These are phyloP conservation scores for Adansonia rubrostipa DNA, from an alignment of 441 rosid species.

Conservation along the genomic window DNA sequence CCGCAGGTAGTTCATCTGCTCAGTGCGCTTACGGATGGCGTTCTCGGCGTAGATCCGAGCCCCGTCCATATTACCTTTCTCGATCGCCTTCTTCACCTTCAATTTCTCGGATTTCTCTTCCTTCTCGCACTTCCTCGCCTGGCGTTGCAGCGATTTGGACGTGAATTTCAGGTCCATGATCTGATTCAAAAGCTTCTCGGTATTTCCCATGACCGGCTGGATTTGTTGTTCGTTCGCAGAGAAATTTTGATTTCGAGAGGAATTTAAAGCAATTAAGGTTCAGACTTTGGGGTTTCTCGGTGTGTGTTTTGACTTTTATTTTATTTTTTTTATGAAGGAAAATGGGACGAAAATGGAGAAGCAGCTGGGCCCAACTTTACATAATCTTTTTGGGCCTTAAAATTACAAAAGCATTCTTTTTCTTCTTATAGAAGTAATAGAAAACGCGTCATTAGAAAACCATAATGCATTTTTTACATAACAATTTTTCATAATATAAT, in stretches of 20 bases:
- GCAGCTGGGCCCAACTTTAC: background rate
- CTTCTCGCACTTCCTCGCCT: constrained; percentile 77
- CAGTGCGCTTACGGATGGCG: constrained; percentile 87
- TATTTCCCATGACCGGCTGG: constrained; percentile 64
- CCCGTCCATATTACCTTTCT: constrained; percentile 94
- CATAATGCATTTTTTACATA: no score
- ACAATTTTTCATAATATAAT: no score
- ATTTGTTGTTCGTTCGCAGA: constrained; percentile 13
- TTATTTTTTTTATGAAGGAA: background rate
- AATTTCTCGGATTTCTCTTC: constrained; percentile 84
- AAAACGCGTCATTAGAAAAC: no score
- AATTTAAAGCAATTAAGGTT: background rate
- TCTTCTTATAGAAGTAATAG: no score
- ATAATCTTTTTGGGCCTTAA: background rate
- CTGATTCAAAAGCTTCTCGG: constrained; percentile 88
- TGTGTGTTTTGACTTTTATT: background rate
- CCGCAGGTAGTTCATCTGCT: constrained; percentile 95
- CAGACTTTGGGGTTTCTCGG: background rate
- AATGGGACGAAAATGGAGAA: background rate
- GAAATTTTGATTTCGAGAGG: background rate
- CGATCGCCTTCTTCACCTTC: constrained; percentile 90
- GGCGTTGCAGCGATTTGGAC: constrained; percentile 82
- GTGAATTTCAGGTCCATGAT: constrained; percentile 94
- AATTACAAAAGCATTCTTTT: background rate
- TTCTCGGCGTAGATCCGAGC: constrained; percentile 96